Evolutionary conservation across 2,329 filamentous ascomycete genomes (phyloP).

Genomic region (Trichothecium sympodiale): DNA sequence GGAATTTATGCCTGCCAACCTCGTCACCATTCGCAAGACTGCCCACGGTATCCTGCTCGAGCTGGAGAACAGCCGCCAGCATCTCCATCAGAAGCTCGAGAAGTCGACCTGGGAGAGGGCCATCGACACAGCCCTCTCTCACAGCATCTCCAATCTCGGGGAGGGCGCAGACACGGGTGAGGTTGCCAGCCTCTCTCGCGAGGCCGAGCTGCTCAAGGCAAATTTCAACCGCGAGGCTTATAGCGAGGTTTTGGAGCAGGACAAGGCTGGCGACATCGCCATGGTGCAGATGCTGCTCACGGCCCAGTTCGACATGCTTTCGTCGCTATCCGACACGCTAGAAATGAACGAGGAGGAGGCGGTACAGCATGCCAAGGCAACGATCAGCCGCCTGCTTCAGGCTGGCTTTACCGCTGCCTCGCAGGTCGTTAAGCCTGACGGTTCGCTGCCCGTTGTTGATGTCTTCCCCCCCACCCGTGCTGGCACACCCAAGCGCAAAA

Average conservation of each 20-base stretch:
- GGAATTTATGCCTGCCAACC: constrained; percentile 53
- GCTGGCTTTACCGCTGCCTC: constrained; percentile 63
- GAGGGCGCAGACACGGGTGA: constrained; percentile 44
- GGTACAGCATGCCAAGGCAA: constrained; percentile 63
- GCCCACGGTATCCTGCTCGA: constrained; percentile 82
- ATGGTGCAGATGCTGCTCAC: constrained; percentile 75
- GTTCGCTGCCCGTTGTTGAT: constrained; percentile 48
- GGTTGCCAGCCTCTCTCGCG: constrained; percentile 60
- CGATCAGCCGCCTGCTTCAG: constrained; percentile 68
- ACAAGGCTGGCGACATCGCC: constrained; percentile 67
- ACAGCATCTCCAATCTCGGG: constrained; percentile 69
- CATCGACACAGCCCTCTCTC: constrained; percentile 78
- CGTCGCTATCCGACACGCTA: constrained; percentile 71
- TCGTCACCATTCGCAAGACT: constrained; percentile 72
- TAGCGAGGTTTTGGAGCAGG: constrained; percentile 67
- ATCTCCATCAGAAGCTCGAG: constrained; percentile 74
- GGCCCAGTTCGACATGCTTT: constrained; percentile 84
- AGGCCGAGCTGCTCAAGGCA: constrained; percentile 76
- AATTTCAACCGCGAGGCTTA: constrained; percentile 74
- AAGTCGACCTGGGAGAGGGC: constrained; percentile 79
- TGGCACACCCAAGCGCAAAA: constrained; percentile 70
- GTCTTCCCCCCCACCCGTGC: constrained; percentile 58
- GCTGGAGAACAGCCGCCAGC: constrained; percentile 79
- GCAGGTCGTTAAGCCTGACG: constrained; percentile 86
- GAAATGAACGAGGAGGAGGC: constrained; percentile 77